These are phyloP conservation scores for Fraxinus americana DNA, from an alignment of 257 asterid genomes.

Conservation along the genomic window DNA sequence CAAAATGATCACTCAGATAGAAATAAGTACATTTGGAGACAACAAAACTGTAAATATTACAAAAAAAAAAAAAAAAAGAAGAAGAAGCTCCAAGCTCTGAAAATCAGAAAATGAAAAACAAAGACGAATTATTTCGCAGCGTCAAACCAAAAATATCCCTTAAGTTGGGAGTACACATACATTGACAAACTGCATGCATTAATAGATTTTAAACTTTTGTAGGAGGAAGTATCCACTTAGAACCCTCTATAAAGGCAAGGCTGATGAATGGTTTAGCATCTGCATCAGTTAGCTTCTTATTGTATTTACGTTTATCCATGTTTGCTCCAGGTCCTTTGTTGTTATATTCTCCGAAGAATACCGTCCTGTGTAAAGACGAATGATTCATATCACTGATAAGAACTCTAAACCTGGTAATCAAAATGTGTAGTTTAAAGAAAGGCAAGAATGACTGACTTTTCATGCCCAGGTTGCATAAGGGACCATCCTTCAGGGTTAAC, in stretches of 20 bases:
- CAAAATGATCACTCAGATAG: too few species aligned
- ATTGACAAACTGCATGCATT: background rate
- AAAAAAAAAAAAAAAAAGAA: too few species aligned
- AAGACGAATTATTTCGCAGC: too few species aligned
- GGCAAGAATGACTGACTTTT: conserved; percentile 30
- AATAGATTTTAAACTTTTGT: conserved; percentile 17
- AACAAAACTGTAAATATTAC: too few species aligned
- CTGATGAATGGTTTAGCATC: conserved; percentile 44
- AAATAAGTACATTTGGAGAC: too few species aligned
- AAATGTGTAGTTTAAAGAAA: conserved; percentile 42
- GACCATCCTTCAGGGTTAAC: conserved; percentile 69
- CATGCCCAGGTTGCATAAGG: background rate
- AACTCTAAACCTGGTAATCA: background rate
- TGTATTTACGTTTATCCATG: conserved; percentile 29
- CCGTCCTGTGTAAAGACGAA: conserved; percentile 40
- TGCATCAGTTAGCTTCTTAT: conserved; percentile 44
- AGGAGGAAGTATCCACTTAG: conserved; percentile 77
- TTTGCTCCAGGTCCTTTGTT: conserved; percentile 61
- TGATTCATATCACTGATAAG: too few species aligned
- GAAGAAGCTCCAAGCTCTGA: too few species aligned
- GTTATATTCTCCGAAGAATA: conserved; percentile 59
- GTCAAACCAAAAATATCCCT: background rate
- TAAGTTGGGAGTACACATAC: background rate
- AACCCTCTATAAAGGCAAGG: conserved; percentile 55
- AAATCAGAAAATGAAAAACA: background rate